Conservation (phyloP, 2,329 filamentous ascomycete genomes). For the Aspergillus phoenicis region DNA sequence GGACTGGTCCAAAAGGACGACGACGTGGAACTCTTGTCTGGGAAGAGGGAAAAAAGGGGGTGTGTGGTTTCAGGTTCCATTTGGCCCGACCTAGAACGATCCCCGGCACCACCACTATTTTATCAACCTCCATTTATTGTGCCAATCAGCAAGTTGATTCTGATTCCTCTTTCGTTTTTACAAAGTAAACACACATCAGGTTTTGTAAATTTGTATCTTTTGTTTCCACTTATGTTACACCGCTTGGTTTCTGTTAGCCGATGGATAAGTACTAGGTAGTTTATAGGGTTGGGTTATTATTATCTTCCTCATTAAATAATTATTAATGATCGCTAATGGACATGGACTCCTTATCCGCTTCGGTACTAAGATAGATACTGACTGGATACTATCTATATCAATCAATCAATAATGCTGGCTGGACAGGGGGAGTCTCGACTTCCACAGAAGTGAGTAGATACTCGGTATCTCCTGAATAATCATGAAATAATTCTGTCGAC, state of each 20-base stretch:
- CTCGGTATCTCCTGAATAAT: neutral
- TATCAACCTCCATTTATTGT: neutral
- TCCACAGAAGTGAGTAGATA: neutral
- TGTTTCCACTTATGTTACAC: neutral
- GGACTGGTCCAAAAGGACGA: constrained; percentile 1
- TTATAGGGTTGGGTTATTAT: too few species aligned
- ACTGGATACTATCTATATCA: neutral
- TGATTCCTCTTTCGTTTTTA: neutral
- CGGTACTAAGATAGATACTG: neutral
- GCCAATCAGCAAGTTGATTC: neutral
- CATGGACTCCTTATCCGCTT: neutral
- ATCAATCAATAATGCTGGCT: neutral
- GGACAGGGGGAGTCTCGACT: neutral
- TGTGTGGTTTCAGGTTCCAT: constrained; percentile 9
- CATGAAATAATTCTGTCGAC: neutral
- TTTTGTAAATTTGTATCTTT: constrained; percentile 1
- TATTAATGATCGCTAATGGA: neutral
- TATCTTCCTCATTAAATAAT: neutral
- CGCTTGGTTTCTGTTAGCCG: neutral
- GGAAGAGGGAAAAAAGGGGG: constrained; percentile 1
- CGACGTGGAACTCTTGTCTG: neutral
- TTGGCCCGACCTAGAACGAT: neutral
- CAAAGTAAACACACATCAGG: neutral
- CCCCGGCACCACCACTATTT: neutral
- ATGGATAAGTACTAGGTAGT: too few species aligned